Base-by-base conservation (phyloP, 768 basidiomycete genomes). In the Suillus paluster region DNA sequence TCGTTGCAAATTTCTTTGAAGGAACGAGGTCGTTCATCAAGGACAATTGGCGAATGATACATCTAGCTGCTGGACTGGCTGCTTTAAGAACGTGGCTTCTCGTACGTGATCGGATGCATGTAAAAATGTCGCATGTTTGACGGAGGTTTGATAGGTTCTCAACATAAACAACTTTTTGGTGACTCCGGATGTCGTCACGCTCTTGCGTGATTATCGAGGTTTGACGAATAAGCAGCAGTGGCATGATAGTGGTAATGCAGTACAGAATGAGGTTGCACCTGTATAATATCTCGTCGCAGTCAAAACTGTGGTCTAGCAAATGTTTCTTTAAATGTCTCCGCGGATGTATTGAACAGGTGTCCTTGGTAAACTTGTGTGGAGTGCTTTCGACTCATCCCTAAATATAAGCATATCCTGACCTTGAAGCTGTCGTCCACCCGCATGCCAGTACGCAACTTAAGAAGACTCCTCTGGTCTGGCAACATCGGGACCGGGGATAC, bases 1-100 rank as follows among this genome's bases (percentile, higher is more conserved):
- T 92, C 66, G 78, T 91, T 10, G 76, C 78, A 15, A 75, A 85
- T 58, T 89, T 86, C 65, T 75, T 75, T 55, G 73, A 80, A 33
- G 89, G 89, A 1, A 79, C 80, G 3, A 77, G 79, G 17, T 66
- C 68, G 0, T 92, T 92, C 66, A 68, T 92, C 1, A 78, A 81
- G 56, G 78, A 83, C 36, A 86, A 89, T 67, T 89, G 87, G 85
- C 74, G 70, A 58, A 82, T 87, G 76, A 91, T 92, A 30, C 85
- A 88, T 64, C 76, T 76, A 41, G 90, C 89, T 12, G 90, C 90
- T 41, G 91, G 91, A 3, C 83, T 87, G 81, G 76, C 80, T 39
- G 87, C 88, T 0, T 68, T 92, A 64, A 77, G 89, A 45, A 80
- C 81, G 45, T 90, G 83, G 79, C 72, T 91, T 1, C 64, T 89